Evolutionary conservation across 2,329 filamentous ascomycete species (phyloP).

Genomic region (Fusarium dlaminii): DNA sequence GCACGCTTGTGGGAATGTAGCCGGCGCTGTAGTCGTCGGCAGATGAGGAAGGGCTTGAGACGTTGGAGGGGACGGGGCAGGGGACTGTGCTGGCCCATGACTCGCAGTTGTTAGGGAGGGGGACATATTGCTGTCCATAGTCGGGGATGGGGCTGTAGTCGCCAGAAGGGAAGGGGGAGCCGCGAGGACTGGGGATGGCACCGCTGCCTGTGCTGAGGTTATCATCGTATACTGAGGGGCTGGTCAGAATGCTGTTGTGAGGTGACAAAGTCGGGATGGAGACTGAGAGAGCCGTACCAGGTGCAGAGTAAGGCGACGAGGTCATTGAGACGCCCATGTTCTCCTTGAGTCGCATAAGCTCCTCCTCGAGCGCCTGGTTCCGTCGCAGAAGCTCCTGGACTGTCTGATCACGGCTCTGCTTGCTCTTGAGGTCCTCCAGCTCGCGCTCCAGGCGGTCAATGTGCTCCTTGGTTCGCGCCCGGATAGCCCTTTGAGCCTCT

Average conservation of each 20-base stretch:
- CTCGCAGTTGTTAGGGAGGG: slow-evolving; percentile 55
- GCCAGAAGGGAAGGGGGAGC: slow-evolving; percentile 56
- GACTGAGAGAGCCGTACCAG: slow-evolving; percentile 46
- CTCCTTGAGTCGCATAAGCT: slow-evolving; percentile 58
- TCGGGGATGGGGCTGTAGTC: slow-evolving; percentile 57
- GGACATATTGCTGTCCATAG: slow-evolving; percentile 52
- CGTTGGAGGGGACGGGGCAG: slow-evolving; percentile 57
- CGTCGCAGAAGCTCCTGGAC: slow-evolving; percentile 61
- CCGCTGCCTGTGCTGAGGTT: slow-evolving; percentile 52
- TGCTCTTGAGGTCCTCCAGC: slow-evolving; percentile 73
- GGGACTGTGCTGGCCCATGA: slow-evolving; percentile 57
- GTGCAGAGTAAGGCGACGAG: slow-evolving; percentile 53
- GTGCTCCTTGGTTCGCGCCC: slow-evolving; percentile 85
- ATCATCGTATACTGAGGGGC: slow-evolving; percentile 52
- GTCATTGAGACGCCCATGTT: slow-evolving; percentile 55
- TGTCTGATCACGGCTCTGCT: slow-evolving; percentile 59
- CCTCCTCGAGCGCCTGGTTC: slow-evolving; percentile 64
- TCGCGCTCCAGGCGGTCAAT: slow-evolving; percentile 82
- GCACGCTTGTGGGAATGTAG: slow-evolving; percentile 62
- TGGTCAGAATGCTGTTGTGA: slow-evolving; percentile 20
- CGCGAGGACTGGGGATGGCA: slow-evolving; percentile 55
- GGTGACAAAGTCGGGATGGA: not conserved
- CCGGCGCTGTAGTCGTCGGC: slow-evolving; percentile 57
- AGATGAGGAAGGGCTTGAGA: slow-evolving; percentile 63
- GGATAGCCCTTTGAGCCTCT: slow-evolving; percentile 87